Conservation (phyloP, 2,329 filamentous ascomycete species). For the Xenoacremonium recifei region DNA sequence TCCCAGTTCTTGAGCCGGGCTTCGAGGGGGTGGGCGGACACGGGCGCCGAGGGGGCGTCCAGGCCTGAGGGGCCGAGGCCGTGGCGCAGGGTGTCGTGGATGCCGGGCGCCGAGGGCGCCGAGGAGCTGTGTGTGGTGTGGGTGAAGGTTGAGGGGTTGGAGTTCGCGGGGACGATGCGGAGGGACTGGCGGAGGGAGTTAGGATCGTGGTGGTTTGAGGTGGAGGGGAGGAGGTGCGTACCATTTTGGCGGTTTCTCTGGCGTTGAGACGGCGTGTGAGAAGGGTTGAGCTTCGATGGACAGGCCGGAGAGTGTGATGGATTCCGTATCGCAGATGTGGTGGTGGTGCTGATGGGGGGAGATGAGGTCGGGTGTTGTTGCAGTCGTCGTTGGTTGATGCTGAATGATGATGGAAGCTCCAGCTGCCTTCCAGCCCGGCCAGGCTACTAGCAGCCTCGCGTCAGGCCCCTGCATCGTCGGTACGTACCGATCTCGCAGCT, state of each 20-base stretch:
- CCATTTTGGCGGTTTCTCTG: slow-evolving; percentile 50
- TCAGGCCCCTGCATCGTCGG: slow-evolving; percentile 3
- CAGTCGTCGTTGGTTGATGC: slow-evolving; percentile 8
- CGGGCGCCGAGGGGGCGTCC: slow-evolving; percentile 46
- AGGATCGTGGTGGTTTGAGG: slow-evolving; percentile 9
- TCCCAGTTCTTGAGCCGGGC: slow-evolving; percentile 87
- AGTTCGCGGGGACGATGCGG: slow-evolving; percentile 76
- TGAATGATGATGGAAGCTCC: slow-evolving; percentile 11
- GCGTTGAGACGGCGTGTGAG: slow-evolving; percentile 4
- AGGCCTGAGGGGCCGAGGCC: slow-evolving; percentile 68
- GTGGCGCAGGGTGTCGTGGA: slow-evolving; percentile 89
- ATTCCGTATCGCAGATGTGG: slow-evolving; percentile 15
- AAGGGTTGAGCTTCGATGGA: slow-evolving; percentile 6
- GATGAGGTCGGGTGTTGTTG: slow-evolving; percentile 2
- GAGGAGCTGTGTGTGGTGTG: slow-evolving; percentile 61
- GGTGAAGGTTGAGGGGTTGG: slow-evolving; percentile 64
- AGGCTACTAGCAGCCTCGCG: slow-evolving; percentile 30
- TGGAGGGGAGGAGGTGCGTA: slow-evolving; percentile 36
- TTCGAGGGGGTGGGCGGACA: slow-evolving; percentile 81
- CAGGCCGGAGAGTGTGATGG: slow-evolving; percentile 16
- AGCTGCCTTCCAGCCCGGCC: slow-evolving; percentile 11
- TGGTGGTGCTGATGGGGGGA: slow-evolving; percentile 4
- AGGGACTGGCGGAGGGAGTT: slow-evolving; percentile 61
- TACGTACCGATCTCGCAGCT: too few relatives aligned
- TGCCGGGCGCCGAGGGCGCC: slow-evolving; percentile 87